Evolutionary conservation across 805 yeast species (phyloP).

Genomic region (Metschnikowia santaceciliae): DNA sequence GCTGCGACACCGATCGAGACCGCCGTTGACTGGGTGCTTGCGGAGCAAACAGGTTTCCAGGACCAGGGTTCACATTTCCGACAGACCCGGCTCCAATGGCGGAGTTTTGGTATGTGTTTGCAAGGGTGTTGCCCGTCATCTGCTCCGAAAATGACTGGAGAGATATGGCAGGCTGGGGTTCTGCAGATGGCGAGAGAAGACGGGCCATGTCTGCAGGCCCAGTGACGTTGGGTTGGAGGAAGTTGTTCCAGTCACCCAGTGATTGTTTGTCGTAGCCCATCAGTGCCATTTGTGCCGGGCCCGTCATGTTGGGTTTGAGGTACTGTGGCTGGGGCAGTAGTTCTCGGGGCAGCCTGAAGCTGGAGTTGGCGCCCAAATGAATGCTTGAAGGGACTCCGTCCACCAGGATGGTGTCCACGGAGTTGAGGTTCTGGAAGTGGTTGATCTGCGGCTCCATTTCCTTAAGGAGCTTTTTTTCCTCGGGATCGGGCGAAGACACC

Average conservation of each 20-base stretch:
- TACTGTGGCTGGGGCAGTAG: slow-evolving; percentile 18
- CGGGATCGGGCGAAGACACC: slow-evolving; percentile 39
- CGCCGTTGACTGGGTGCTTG: slow-evolving; percentile 38
- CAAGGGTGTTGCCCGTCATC: slow-evolving; percentile 36
- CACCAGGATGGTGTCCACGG: slow-evolving; percentile 70
- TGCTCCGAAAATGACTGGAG: slow-evolving; percentile 39
- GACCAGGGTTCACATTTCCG: too few relatives aligned
- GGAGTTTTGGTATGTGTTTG: slow-evolving; percentile 35
- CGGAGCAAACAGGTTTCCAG: slow-evolving; percentile 14
- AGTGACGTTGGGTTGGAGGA: slow-evolving; percentile 26
- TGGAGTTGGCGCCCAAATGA: slow-evolving; percentile 28
- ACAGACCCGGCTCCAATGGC: slow-evolving; percentile 10
- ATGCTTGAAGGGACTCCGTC: slow-evolving; percentile 64
- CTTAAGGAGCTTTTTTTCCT: slow-evolving; percentile 66
- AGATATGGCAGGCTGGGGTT: slow-evolving; percentile 28
- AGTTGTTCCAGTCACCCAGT: slow-evolving; percentile 5
- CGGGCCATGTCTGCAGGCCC: slow-evolving; percentile 34
- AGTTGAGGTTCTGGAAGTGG: slow-evolving; percentile 63
- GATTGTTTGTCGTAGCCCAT: slow-evolving; percentile 12
- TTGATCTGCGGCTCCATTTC: slow-evolving; percentile 74
- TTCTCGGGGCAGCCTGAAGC: slow-evolving; percentile 11
- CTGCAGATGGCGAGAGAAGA: slow-evolving; percentile 21
- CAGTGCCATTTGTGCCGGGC: slow-evolving; percentile 41
- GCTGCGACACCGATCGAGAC: slow-evolving; percentile 31
- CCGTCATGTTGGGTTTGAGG: slow-evolving; percentile 44